Evolutionary conservation across 1,284 basidiomycete species (phyloP).

Genomic region (Takashimella tepidaria): DNA sequence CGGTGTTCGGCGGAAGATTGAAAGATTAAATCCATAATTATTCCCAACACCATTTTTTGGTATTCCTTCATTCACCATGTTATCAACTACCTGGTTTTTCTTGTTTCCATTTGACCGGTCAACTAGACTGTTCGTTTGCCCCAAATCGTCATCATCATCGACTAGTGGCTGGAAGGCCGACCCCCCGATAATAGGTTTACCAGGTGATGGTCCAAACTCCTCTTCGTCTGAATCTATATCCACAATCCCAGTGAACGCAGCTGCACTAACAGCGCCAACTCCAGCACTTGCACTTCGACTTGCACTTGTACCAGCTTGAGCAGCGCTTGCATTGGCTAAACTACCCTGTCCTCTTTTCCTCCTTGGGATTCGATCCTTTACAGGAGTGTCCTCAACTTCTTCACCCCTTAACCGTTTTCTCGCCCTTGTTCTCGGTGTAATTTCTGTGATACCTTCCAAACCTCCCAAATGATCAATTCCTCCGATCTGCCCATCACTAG

Average conservation of each 20-base stretch:
- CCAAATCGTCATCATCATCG: not conserved
- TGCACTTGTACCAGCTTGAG: not conserved
- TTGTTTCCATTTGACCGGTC: not conserved
- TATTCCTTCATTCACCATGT: too few relatives aligned
- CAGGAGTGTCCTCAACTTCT: constrained; percentile 39
- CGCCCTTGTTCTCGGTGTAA: constrained; percentile 45
- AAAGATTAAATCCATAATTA: not conserved
- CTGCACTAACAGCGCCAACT: too few relatives aligned
- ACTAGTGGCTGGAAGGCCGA: not conserved
- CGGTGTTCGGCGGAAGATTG: not conserved
- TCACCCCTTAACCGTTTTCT: constrained; percentile 43
- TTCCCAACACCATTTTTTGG: too few relatives aligned
- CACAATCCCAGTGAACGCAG: not conserved
- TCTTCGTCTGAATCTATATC: constrained; percentile 16
- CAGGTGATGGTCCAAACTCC: constrained; percentile 36
- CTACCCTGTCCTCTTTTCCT: constrained; percentile 12
- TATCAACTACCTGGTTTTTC: too few relatives aligned
- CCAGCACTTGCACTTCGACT: not conserved
- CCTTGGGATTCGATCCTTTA: constrained; percentile 21
- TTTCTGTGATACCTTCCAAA: constrained; percentile 10
- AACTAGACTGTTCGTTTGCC: not conserved
- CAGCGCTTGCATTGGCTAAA: not conserved
- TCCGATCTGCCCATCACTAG: constrained; percentile 11
- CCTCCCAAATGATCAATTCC: not conserved
- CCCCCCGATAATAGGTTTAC: constrained; percentile 12